A percentile compares a stretch with the other conserved stretches of the same genome.
These are phyloP conservation scores for Penicillium frequentans DNA, from an alignment of 2,329 filamentous ascomycete genomes.

Conservation along the genomic window DNA sequence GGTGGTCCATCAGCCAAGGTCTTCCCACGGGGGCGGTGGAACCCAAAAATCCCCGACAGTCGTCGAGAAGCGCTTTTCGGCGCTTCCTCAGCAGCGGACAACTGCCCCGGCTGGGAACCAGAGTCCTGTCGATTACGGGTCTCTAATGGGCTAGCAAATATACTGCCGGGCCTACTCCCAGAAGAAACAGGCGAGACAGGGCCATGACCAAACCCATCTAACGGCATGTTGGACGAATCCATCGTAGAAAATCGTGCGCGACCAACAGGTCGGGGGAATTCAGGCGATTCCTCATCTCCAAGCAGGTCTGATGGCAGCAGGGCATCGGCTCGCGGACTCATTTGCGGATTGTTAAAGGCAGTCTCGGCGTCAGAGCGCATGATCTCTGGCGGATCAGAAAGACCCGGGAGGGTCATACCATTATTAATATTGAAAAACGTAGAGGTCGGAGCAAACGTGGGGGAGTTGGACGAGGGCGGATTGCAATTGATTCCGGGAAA, in stretches of 20 bases:
- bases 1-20: conserved; percentile 60
- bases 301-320: conserved; percentile 62
- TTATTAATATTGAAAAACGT: conserved; percentile 64
- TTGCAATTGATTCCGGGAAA: conserved; percentile 49
- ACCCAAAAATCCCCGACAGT: conserved; percentile 59
- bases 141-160: conserved; percentile 50
- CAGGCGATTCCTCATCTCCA: conserved; percentile 53
- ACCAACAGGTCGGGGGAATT: conserved; percentile 31
- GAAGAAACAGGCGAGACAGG: conserved; percentile 48
- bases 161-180: conserved; percentile 43
- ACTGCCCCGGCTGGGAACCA: conserved; percentile 34
- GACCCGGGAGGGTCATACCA: conserved; percentile 57
- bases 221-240: conserved; percentile 28
- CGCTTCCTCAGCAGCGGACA: conserved; percentile 33
- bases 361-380: conserved; percentile 54
- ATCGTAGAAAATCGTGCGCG: conserved; percentile 31
- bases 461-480: conserved; percentile 51
- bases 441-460: conserved; percentile 51
- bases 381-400: conserved; percentile 39
- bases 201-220: conserved; percentile 36
- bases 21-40: conserved; percentile 62
- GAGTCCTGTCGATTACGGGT: conserved; percentile 39
- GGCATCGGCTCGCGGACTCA: conserved; percentile 64
- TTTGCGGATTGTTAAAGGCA: conserved; percentile 58
- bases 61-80: conserved; percentile 50